Evolutionary conservation across 352 stramenopile species (phyloP).

Genomic region (Phytophthora ramorum): DNA sequence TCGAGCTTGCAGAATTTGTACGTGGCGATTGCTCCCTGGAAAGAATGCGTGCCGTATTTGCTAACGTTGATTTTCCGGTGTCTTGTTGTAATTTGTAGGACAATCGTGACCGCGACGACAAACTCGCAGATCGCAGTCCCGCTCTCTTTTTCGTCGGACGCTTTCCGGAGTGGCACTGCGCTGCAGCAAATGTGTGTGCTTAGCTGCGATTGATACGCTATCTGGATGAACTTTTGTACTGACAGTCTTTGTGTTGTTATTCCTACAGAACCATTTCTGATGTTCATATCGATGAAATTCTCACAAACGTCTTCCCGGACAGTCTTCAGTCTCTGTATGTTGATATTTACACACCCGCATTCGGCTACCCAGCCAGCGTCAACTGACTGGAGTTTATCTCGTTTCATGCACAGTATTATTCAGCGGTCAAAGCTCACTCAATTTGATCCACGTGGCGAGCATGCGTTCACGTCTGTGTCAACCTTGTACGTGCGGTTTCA

Average conservation of each 20-base stretch:
- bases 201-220: neutral
- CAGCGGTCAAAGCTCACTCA: conserved; percentile 60
- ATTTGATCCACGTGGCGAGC: conserved; percentile 62
- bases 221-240: neutral
- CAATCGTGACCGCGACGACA: conserved; percentile 62
- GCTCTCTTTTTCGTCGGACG: conserved; percentile 57
- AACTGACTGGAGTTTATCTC: conserved; percentile 8
- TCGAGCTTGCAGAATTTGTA: conserved; percentile 66
- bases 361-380: neutral
- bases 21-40: conserved; percentile 14
- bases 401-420: conserved; percentile 56
- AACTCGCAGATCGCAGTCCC: conserved; percentile 57
- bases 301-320: conserved; percentile 68
- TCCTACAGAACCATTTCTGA: conserved; percentile 58
- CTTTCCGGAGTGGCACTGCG: conserved; percentile 51
- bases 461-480: conserved; percentile 52
- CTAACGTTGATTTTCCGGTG: conserved; percentile 10
- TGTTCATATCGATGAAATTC: conserved; percentile 65
- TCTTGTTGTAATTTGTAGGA: conserved; percentile 41
- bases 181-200: conserved; percentile 59
- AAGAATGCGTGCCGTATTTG: conserved; percentile 1
- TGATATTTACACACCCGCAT: neutral
- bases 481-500: conserved; percentile 72
- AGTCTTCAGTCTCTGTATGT: conserved; percentile 66
- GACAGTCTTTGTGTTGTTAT: conserved; percentile 2